A percentile compares a stretch with the other conserved stretches of the same genome.
Evolutionary conservation across 2,329 filamentous ascomycete species (phyloP).

Genomic region (Colletotrichum endophyticum): DNA sequence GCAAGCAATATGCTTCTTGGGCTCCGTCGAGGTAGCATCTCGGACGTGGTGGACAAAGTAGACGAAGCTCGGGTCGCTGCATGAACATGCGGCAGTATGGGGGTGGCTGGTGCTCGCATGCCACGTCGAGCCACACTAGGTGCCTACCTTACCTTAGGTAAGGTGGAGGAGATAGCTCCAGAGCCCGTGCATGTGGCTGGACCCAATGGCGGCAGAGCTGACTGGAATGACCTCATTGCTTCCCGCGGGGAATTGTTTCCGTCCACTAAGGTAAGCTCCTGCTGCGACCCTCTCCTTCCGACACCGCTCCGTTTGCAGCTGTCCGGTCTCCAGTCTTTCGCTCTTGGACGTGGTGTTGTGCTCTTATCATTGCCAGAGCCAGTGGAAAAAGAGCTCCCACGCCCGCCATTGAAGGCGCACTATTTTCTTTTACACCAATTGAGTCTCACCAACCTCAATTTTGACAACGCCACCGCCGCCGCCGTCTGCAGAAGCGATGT

Average conservation of each 20-base stretch:
- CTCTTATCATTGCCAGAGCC: neutral
- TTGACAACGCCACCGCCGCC: neutral
- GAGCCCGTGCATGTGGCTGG: neutral
- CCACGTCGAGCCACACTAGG: neutral
- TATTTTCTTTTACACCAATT: neutral
- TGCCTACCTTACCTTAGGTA: neutral
- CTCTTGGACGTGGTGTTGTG: neutral
- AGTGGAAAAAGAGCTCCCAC: neutral
- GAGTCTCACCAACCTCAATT: neutral
- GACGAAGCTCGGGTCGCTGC: conserved; percentile 6
- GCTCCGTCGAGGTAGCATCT: neutral
- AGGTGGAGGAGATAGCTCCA: neutral
- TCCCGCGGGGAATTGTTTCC: neutral
- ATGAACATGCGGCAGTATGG: conserved; percentile 4
- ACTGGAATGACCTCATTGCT: conserved; percentile 10
- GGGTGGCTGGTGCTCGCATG: conserved; percentile 6
- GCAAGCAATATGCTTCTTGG: neutral
- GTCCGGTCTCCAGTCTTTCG: neutral
- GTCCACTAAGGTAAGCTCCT: neutral
- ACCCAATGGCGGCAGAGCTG: neutral
- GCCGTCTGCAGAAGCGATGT: neutral
- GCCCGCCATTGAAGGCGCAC: neutral
- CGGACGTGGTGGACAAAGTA: neutral
- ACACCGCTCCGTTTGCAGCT: conserved; percentile 15
- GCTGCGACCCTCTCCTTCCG: conserved; percentile 1